Evolutionary conservation across 306 rosid genomes (phyloP), one percentile per base, ranked within the genome.

Genomic region (Cajanus cajan): DNA sequence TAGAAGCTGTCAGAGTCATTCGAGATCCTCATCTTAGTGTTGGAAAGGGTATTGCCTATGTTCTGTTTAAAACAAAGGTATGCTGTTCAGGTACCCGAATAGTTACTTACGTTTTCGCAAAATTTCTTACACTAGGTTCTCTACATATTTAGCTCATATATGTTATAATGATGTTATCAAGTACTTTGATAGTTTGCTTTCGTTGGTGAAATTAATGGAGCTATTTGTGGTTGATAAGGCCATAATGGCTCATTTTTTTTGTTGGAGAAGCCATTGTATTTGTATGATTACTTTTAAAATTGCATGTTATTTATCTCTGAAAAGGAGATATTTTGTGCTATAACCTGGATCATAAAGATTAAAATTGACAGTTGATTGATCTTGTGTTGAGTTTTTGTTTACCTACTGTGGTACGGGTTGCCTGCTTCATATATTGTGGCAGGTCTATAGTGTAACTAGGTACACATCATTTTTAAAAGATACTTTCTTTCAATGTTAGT

Each of bases 11-110:
- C 80, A 90, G 99, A 77, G 89, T 93, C 69, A 83, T 95, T 39
- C 91, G 99, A 80, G 98, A 95, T 85, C 88, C 98, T 66, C 87
- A 95, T 50, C 76, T 78, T 74, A 89, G 86, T 76, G 67, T 95
- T 7, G 99, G 98, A 75, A 95, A 95, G 96, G 99, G 99, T 41
- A 90, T 95, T 40, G 99, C 97, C 13, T 95, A 89, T 68, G 92
- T 87, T 66, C 83, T 95, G 75, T 88, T 95, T 62, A 90, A 87
- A 86, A 93, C 99, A 52, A 89, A 72, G 96, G 99, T 95, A 88
- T 37, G 85, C 22, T 55, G 66, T 41, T 64, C 55, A 41, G 71
- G 16, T 51, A 15, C 65, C 28, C 16, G 67, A 37, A 37, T 19
- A 33, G 75, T 40, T 25, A 37, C 22, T 40, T 25, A 37, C 22